Evolutionary conservation across 176 grass and related monocot species (phyloP).

Genomic region (Carex myosuroides): DNA sequence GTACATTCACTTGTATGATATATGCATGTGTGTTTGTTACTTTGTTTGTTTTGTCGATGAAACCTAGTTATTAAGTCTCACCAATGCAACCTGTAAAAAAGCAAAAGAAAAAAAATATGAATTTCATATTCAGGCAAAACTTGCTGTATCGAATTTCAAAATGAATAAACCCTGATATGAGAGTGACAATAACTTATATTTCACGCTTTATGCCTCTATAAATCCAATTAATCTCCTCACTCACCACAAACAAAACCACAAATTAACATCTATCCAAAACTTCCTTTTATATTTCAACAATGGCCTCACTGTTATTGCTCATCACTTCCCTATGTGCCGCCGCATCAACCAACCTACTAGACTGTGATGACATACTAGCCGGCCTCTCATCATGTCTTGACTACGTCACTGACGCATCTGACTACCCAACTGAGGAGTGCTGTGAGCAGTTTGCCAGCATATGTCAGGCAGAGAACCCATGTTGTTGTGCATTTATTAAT

Average conservation of each 20-base stretch:
- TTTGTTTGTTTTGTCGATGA: neutral
- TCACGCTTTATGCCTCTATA: slow-evolving; percentile 1
- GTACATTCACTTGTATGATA: too few species aligned
- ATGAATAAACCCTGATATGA: neutral
- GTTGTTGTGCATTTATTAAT: slow-evolving; percentile 22
- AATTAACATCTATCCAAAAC: neutral
- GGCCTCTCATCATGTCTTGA: slow-evolving; percentile 23
- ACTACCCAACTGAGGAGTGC: slow-evolving; percentile 8
- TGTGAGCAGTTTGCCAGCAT: slow-evolving; percentile 17
- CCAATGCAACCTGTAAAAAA: neutral
- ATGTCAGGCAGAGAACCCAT: neutral
- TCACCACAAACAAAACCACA: neutral
- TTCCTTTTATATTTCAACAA: neutral
- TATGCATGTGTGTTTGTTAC: too few species aligned
- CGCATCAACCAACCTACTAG: slow-evolving; percentile 16
- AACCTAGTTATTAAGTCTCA: neutral
- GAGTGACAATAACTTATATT: neutral
- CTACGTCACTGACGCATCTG: slow-evolving; percentile 18
- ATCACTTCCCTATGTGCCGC: slow-evolving; percentile 13
- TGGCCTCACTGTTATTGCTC: slow-evolving; percentile 9
- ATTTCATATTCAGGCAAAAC: neutral
- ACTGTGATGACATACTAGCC: slow-evolving; percentile 9
- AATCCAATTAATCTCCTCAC: neutral
- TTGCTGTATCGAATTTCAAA: neutral
- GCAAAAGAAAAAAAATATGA: neutral